Evolutionary conservation across 108 stramenopile genomes (phyloP).

Genomic region (Nitzschia putrida): DNA sequence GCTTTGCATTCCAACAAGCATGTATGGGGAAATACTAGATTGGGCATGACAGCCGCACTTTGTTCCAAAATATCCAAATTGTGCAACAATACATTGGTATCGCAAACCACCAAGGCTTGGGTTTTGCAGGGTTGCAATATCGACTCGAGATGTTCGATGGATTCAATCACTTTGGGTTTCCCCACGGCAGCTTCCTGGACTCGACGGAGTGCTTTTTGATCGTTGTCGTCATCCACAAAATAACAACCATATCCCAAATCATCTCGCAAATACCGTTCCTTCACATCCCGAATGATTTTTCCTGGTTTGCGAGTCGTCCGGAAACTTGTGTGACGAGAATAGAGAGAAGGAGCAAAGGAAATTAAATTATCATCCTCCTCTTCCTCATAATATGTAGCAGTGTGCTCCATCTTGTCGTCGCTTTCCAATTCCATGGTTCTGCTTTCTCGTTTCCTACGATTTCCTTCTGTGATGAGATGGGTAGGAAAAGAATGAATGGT

Average conservation of each 20-base stretch:
- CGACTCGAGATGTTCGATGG: constrained; percentile 39
- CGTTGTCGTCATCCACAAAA: constrained; percentile 38
- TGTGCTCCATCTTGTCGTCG: no score
- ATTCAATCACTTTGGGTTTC: constrained; percentile 60
- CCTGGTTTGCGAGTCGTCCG: constrained; percentile 68
- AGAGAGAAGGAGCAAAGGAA: constrained; percentile 46
- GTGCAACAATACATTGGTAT: constrained; percentile 85
- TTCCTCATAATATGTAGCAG: background rate
- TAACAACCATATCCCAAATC: constrained; percentile 79
- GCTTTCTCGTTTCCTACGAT: no score
- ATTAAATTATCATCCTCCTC: no score
- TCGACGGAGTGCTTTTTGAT: constrained; percentile 29
- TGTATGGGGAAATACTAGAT: constrained; percentile 85
- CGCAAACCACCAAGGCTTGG: constrained; percentile 63
- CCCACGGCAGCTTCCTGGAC: constrained; percentile 58
- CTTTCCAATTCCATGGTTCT: no score
- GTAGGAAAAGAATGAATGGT: no score
- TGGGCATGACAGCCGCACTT: constrained; percentile 51
- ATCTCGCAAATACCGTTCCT: constrained; percentile 81
- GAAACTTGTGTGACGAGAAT: constrained; percentile 42
- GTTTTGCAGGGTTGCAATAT: constrained; percentile 21
- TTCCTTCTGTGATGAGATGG: no score
- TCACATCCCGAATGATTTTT: constrained; percentile 75
- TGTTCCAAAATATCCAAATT: constrained; percentile 85
- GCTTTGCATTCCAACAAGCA: constrained; percentile 73